Evolutionary conservation across 768 basidiomycete species (phyloP), one percentile per base, ranked within the genome.

Genomic region (Mycena pura): DNA sequence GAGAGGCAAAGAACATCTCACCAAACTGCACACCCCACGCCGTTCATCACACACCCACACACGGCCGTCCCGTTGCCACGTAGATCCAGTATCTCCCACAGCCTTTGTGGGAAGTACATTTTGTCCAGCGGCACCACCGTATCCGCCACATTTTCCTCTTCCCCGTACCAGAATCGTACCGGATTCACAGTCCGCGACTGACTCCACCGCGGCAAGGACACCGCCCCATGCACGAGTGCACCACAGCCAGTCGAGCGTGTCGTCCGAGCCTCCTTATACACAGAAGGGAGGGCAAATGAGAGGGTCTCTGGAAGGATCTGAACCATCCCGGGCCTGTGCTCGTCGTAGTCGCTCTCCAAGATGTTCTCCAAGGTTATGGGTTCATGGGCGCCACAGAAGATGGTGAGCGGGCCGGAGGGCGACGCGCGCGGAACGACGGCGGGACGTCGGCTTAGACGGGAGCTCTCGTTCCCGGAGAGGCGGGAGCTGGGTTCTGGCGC

Each of bases 11-110:
- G 15, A 32, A 31, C 7, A 24, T 34, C 57, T 49, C 40, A 57
- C 57, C 57, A 57, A 2, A 57, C 47, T 1, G 56, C 56, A 44
- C 56, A 57, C 46, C 56, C 56, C 22, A 57, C 21, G 7, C 56
- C 56, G 5, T 17, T 24, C 15, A 34, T 1, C 13, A 10, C 46
- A 32, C 56, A 57, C 28, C 46, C 56, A 36, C 56, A 57, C 17
- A 27, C 19, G 9, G 39, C 28, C 28, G 21, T 9, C 27, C 22
- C 27, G 24, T 38, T n/a, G 13, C 22, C 29, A 15, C 34, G 2
- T 17, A 49, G 38, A 22, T 31, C 39, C 28, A 57, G 29, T 13
- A 7, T 25, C 25, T 27, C 11, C 46, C 2, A 14, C 28, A 57
- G 2, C 4, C 4, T 15, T 2, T 8, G 17, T 15, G 57, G 31